A percentile compares a stretch with the other conserved stretches of the same genome.
Evolutionary conservation across 306 rosid genomes (phyloP).

Genomic region (Hippophae rhamnoides): DNA sequence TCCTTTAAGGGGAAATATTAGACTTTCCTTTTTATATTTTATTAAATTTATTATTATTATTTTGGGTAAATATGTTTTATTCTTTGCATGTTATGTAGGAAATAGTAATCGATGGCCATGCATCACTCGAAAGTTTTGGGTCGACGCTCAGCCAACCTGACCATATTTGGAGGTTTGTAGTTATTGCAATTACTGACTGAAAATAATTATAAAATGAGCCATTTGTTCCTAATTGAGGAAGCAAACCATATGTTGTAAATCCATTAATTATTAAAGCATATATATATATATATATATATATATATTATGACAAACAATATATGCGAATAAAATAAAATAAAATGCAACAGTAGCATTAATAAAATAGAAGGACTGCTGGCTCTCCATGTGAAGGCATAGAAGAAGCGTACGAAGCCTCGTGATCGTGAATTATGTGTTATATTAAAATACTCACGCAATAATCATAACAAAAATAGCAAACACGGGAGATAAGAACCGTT

Average conservation of each 20-base stretch:
- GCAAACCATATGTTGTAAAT: constrained; percentile 5
- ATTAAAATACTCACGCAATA: not conserved
- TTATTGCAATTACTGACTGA: too few relatives aligned
- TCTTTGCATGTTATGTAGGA: too few relatives aligned
- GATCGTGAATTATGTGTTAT: constrained; percentile 1
- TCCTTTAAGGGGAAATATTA: too few relatives aligned
- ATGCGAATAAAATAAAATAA: not conserved
- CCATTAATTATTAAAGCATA: not conserved
- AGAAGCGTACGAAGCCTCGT: not conserved
- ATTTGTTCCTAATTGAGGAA: not conserved
- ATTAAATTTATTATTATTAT: too few relatives aligned
- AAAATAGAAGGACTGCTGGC: not conserved
- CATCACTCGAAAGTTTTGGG: too few relatives aligned
- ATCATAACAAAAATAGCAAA: not conserved
- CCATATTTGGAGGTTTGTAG: too few relatives aligned
- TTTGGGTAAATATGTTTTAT: too few relatives aligned
- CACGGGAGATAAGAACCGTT: too few relatives aligned
- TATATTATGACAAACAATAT: not conserved
- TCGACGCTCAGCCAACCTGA: too few relatives aligned
- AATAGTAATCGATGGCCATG: too few relatives aligned
- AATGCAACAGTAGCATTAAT: not conserved
- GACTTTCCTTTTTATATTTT: too few relatives aligned
- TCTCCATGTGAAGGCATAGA: constrained; percentile 5
- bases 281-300: not conserved
- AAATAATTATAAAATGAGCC: too few relatives aligned